phyloP scores from a whole-genome alignment of 1,284 basidiomycete genomes.

The Puccinia coronata region DNA sequence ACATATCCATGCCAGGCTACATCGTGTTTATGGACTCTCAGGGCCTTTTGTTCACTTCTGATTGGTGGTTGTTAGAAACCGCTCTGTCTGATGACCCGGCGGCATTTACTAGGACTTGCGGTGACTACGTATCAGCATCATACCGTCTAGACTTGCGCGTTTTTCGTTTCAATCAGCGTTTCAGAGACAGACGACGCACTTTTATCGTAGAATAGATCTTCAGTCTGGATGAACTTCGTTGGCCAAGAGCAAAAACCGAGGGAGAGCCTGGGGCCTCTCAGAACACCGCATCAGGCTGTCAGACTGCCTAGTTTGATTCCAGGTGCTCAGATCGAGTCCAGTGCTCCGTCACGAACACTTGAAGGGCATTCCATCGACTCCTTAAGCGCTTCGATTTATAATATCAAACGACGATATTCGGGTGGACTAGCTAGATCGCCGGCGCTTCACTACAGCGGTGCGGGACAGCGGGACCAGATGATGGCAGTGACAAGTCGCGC shows the following conservation, averaged over 20 bases:
- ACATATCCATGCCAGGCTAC: too few relatives aligned
- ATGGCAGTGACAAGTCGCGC: not conserved
- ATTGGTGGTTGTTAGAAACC: too few relatives aligned
- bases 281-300: not conserved
- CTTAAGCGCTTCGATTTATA: not conserved
- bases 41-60: too few relatives aligned
- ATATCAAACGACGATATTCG: not conserved
- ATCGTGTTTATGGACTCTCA: too few relatives aligned
- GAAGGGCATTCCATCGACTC: not conserved
- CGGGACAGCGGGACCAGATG: not conserved
- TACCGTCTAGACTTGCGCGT: too few relatives aligned
- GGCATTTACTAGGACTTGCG: too few relatives aligned
- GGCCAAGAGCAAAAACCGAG: not conserved
- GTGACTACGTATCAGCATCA: too few relatives aligned
- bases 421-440: not conserved
- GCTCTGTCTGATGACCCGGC: too few relatives aligned
- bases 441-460: slow-evolving; percentile 10
- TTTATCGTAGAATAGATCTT: too few relatives aligned
- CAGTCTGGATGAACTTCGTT: not conserved
- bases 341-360: not conserved
- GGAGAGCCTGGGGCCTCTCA: not conserved
- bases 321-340: not conserved
- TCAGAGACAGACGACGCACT: too few relatives aligned
- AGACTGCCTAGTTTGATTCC: not conserved
- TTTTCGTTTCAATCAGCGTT: too few relatives aligned